Conservation (phyloP, 2,329 filamentous ascomycete genomes). For the Trichoderma koningiopsis region DNA sequence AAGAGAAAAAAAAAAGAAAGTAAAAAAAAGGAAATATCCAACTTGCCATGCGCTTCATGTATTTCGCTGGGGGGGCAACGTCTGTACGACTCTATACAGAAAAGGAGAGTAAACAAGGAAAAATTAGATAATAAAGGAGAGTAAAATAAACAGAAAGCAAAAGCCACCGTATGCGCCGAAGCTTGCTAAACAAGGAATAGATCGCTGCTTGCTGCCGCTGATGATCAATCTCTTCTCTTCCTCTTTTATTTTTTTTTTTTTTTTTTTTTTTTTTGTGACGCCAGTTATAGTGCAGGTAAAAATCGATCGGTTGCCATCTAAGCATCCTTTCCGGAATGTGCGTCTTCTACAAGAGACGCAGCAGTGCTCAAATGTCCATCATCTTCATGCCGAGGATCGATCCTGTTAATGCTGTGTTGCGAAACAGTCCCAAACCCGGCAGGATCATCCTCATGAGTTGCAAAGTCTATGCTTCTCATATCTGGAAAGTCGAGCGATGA, state of each 20-base stretch:
- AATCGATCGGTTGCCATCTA: background rate
- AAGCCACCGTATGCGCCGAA: conserved; percentile 17
- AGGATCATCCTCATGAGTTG: conserved; percentile 49
- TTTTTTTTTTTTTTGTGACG: background rate
- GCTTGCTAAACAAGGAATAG: background rate
- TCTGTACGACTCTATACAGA: conserved; percentile 13
- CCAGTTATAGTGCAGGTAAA: background rate
- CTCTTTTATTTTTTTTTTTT: no score
- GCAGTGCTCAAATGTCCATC: conserved; percentile 55
- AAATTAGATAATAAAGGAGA: conserved; percentile 12
- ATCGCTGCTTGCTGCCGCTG: background rate
- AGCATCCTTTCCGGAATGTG: conserved; percentile 2
- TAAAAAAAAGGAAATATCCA: background rate
- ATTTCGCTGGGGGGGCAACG: conserved; percentile 4
- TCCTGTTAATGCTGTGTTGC: conserved; percentile 58
- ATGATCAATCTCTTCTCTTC: background rate
- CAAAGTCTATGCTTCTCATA: conserved; percentile 46
- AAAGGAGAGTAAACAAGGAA: background rate
- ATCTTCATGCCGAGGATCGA: conserved; percentile 51
- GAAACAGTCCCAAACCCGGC: conserved; percentile 60
- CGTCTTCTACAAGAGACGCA: conserved; percentile 58
- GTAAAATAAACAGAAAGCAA: background rate
- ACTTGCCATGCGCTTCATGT: background rate
- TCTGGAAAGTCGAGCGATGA: conserved; percentile 55
- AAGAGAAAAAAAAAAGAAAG: background rate